Conservation (phyloP, 164 flowering plant genomes). For the Saururus chinensis region DNA sequence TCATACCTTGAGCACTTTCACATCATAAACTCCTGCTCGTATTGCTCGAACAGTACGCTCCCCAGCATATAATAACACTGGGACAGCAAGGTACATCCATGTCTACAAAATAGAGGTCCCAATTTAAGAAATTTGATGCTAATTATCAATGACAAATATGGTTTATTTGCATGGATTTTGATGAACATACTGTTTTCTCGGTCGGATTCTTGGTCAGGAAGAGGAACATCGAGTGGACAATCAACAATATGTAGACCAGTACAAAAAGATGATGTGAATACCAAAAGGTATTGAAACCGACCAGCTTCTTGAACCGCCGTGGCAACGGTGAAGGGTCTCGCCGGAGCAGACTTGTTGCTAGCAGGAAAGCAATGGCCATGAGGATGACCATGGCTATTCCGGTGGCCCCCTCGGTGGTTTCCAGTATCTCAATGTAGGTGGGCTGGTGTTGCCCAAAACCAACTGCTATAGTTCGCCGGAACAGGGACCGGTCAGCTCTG, state of each 20-base stretch:
- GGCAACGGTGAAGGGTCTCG: constrained; percentile 25
- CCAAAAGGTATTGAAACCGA: constrained; percentile 49
- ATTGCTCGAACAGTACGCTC: constrained; percentile 31
- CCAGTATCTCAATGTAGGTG: constrained; percentile 31
- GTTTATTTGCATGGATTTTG: neutral
- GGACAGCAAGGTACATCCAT: constrained; percentile 46
- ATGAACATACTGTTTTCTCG: constrained; percentile 33
- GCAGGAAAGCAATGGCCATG: constrained; percentile 35
- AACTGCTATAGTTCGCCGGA: constrained; percentile 26
- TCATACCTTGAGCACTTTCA: constrained; percentile 23
- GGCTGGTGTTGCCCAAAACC: constrained; percentile 35
- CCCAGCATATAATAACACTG: constrained; percentile 32
- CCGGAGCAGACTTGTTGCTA: constrained; percentile 32
- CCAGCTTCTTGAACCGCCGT: constrained; percentile 17
- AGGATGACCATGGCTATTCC: constrained; percentile 39
- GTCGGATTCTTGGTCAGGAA: constrained; percentile 25
- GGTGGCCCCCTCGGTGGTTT: constrained; percentile 31
- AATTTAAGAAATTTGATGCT: neutral
- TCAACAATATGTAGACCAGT: constrained; percentile 36
- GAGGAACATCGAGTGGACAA: constrained; percentile 43
- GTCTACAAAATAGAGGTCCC: constrained; percentile 18
- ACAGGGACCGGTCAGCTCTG: constrained; percentile 12
- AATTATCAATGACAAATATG: too few relatives aligned
- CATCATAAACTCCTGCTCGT: constrained; percentile 23
- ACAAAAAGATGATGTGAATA: constrained; percentile 46